Conservation (phyloP, 352 stramenopile species). For the Pythium phragmitis region DNA sequence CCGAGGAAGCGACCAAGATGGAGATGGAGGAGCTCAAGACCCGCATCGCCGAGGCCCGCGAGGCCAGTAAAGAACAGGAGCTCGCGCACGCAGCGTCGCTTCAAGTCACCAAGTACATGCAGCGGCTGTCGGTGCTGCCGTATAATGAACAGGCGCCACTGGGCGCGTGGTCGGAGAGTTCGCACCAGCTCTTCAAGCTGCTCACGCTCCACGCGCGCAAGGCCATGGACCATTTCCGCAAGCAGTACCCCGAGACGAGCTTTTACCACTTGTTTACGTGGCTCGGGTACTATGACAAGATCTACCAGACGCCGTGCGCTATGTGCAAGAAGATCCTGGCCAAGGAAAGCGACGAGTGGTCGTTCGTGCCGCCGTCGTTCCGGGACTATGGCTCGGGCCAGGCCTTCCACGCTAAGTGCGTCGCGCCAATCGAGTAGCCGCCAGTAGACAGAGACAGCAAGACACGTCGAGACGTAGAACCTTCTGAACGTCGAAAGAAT, state of each 20-base stretch:
- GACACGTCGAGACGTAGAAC: background rate
- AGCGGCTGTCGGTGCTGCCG: slow-evolving; percentile 76
- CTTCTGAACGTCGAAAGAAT: no score
- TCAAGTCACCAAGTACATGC: slow-evolving; percentile 86
- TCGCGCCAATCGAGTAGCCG: slow-evolving; percentile 45
- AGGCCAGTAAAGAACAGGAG: slow-evolving; percentile 82
- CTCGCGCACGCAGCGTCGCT: slow-evolving; percentile 62
- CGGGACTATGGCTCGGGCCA: slow-evolving; percentile 80
- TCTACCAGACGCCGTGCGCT: slow-evolving; percentile 85
- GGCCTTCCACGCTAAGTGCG: slow-evolving; percentile 83
- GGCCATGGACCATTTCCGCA: slow-evolving; percentile 80
- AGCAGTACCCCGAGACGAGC: slow-evolving; percentile 81
- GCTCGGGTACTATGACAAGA: slow-evolving; percentile 87
- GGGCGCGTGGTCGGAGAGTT: slow-evolving; percentile 80
- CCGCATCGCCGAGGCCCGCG: slow-evolving; percentile 72
- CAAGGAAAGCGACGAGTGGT: slow-evolving; percentile 80
- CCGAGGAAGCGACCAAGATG: slow-evolving; percentile 85
- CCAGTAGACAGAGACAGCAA: background rate
- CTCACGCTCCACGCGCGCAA: slow-evolving; percentile 75
- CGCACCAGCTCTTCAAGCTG: slow-evolving; percentile 76
- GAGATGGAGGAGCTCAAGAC: slow-evolving; percentile 87
- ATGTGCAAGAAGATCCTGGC: slow-evolving; percentile 84
- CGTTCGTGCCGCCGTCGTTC: slow-evolving; percentile 82
- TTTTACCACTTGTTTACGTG: slow-evolving; percentile 88
- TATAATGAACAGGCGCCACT: slow-evolving; percentile 78